Conservation (phyloP, 2,329 filamentous ascomycete species). For the Pseudogymnoascus sp. region DNA sequence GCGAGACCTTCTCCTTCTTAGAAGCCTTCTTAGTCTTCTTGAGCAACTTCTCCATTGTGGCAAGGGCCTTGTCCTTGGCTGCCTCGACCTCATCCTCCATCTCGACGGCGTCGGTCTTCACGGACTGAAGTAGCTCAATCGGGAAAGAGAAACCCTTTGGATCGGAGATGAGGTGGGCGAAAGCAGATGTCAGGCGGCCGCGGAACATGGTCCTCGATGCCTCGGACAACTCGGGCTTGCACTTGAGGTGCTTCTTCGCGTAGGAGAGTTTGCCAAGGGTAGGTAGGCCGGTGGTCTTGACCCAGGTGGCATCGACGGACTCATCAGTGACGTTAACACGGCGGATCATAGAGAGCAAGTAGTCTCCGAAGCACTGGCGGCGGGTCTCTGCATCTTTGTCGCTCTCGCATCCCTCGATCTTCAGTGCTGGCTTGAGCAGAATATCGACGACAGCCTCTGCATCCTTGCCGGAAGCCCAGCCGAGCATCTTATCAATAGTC, state of each 20-base stretch:
- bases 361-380: conserved; percentile 28
- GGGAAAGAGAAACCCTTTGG: conserved; percentile 44
- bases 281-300: conserved; percentile 22
- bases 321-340: conserved; percentile 21
- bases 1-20: conserved; percentile 25
- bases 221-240: conserved; percentile 41
- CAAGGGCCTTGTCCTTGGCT: conserved; percentile 46
- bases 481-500: conserved; percentile 59
- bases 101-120: conserved; percentile 35
- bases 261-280: conserved; percentile 49
- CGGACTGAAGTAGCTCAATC: conserved; percentile 22
- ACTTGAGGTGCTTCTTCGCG: conserved; percentile 38
- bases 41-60: conserved; percentile 47
- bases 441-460: conserved; percentile 40
- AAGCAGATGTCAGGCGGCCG: conserved; percentile 50
- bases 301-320: conserved; percentile 19
- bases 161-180: conserved; percentile 50
- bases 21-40: conserved; percentile 34
- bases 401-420: conserved; percentile 30
- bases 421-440: conserved; percentile 39
- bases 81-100: conserved; percentile 51
- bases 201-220: conserved; percentile 49
- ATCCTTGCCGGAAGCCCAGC: conserved; percentile 19
- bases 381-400: conserved; percentile 25
- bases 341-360: conserved; percentile 27